Base-by-base conservation (phyloP, 208 protist genomes). In the Trypanosoma theileri region DNA sequence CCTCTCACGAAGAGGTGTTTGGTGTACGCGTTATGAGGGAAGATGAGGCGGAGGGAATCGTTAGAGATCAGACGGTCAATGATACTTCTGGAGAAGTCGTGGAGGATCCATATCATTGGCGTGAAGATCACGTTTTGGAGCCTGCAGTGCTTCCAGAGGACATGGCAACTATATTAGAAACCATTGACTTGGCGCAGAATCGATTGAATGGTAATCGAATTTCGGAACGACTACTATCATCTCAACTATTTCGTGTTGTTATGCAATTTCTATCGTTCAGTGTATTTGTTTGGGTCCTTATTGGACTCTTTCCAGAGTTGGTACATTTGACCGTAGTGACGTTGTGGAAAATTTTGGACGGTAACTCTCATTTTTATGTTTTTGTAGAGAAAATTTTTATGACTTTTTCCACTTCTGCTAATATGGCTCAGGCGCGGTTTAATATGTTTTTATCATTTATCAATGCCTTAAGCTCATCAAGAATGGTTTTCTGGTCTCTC, bases 61-160 rank as follows among this genome's bases (percentile, higher is more conserved):
- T 42, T 9, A 24, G 3, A 48, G 40, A 44, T 17, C 28, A 54
- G 14, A 22, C 22, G 1, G 19, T 26, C 12, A 22, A 35, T 21
- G 59, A 14, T 54, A 19, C n/a, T 19, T 6, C 12, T 22, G 24
- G 24, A 65, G 17, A 51, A 54, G 13, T 12, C 2, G 24, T 13
- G 12, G 56, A 60, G 14, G 11, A 4, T 1, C 9, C 3, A 40
- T 11, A 57, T 35, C 44, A 66, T 14, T 16, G 21, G 10, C 14
- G 12, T 14, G 42, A 35, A 21, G 46, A 60, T 41, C 48, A 65
- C 9, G 7, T 10, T 6, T 61, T 75, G 22, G 48, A 58, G 17
- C 54, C 46, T 16, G 69, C 55, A 44, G 24, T 17, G 6, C 62
- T 75, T 19, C 69, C 69, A 42, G 56, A 75, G 0, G 69, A 75